phyloP scores from a whole-genome alignment of 2,329 filamentous ascomycete species.

The Cercospora zeina region DNA sequence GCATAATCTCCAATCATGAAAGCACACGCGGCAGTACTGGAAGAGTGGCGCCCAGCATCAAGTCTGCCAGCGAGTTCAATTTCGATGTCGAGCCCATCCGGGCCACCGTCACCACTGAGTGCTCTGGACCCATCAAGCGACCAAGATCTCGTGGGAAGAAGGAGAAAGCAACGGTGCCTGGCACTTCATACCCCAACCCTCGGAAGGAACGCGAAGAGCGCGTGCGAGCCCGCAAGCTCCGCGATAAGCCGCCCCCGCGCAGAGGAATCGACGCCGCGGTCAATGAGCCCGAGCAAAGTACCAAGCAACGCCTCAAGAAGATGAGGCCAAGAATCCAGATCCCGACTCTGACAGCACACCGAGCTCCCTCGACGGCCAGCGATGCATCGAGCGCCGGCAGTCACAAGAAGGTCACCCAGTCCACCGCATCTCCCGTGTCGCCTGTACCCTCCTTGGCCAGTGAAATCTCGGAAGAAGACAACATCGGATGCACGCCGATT shows the following conservation, averaged over 20 bases:
- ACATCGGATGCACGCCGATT: slow-evolving; percentile 33
- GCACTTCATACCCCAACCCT: slow-evolving; percentile 25
- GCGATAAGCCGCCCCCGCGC: slow-evolving; percentile 34
- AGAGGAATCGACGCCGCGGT: slow-evolving; percentile 36
- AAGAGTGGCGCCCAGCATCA: slow-evolving; percentile 36
- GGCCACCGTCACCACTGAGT: slow-evolving; percentile 38
- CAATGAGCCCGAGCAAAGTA: slow-evolving; percentile 25
- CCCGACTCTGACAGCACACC: slow-evolving; percentile 33
- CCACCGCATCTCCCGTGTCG: slow-evolving; percentile 34
- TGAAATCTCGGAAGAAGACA: slow-evolving; percentile 27
- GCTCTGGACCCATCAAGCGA: slow-evolving; percentile 39
- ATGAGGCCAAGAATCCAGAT: slow-evolving; percentile 38
- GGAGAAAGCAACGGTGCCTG: slow-evolving; percentile 18
- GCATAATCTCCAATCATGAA: slow-evolving; percentile 28
- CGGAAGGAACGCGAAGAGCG: slow-evolving; percentile 39
- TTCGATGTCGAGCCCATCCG: slow-evolving; percentile 31
- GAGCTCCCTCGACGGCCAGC: slow-evolving; percentile 33
- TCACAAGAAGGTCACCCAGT: slow-evolving; percentile 36
- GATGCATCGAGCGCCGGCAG: slow-evolving; percentile 35
- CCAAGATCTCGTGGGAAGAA: slow-evolving; percentile 34
- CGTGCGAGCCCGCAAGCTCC: slow-evolving; percentile 39
- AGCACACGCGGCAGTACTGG: slow-evolving; percentile 31
- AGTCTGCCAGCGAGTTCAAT: slow-evolving; percentile 33
- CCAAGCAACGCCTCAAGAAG: slow-evolving; percentile 35
- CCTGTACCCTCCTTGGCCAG: slow-evolving; percentile 33